phyloP scores from a whole-genome alignment of 768 basidiomycete genomes.

The Russula emetica region DNA sequence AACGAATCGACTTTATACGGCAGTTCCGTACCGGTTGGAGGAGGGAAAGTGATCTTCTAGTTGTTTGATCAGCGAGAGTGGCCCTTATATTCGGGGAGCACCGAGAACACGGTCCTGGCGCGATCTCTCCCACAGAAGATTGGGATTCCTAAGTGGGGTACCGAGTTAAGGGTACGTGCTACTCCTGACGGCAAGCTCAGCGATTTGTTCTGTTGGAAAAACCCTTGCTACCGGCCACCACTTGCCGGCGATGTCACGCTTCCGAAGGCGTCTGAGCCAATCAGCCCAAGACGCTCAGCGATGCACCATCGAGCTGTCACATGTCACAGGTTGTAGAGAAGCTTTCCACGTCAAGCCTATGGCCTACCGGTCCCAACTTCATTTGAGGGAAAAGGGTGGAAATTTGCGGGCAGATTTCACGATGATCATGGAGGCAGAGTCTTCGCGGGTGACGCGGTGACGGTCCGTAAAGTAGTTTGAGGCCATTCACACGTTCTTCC shows the following conservation, averaged over 20 bases:
- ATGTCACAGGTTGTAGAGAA: constrained; percentile 16
- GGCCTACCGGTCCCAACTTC: not conserved
- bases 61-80: constrained; percentile 24
- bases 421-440: constrained; percentile 4
- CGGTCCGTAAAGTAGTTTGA: constrained; percentile 10
- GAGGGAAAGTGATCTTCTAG: constrained; percentile 17
- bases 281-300: constrained; percentile 8
- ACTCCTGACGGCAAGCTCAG: not conserved
- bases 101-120: constrained; percentile 23
- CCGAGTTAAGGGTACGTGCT: constrained; percentile 7
- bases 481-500: not conserved
- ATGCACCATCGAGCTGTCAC: constrained; percentile 9
- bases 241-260: constrained; percentile 1
- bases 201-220: constrained; percentile 1
- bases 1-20: not conserved
- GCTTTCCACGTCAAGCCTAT: not conserved
- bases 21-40: constrained; percentile 14
- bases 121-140: constrained; percentile 12
- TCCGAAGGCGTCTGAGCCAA: not conserved
- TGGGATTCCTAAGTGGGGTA: constrained; percentile 16
- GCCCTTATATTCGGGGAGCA: constrained; percentile 13
- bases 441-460: constrained; percentile 13
- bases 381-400: constrained; percentile 11
- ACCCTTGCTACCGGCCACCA: not conserved
- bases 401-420: constrained; percentile 5